phyloP scores from a whole-genome alignment of 2,329 filamentous ascomycete genomes.

The Botrytis pseudocinerea region DNA sequence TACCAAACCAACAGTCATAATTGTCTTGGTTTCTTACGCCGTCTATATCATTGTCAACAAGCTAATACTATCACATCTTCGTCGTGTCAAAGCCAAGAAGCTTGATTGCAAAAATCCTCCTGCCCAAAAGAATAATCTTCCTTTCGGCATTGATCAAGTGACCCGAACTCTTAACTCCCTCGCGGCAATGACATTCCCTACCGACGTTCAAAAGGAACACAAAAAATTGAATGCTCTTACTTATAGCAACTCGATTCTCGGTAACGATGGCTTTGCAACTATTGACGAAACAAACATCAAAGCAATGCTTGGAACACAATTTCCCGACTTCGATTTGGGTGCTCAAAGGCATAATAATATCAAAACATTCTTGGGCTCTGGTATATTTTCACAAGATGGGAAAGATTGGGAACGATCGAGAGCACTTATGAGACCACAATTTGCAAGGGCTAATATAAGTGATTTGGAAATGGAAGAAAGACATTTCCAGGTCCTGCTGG shows the following conservation, averaged over 20 bases:
- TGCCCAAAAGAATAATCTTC: slow-evolving; percentile 30
- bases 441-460: slow-evolving; percentile 56
- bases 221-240: slow-evolving; percentile 41
- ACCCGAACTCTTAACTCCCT: slow-evolving; percentile 32
- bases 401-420: slow-evolving; percentile 38
- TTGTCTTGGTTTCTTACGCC: not conserved
- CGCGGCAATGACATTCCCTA: slow-evolving; percentile 32
- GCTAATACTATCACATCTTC: slow-evolving; percentile 25
- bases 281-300: slow-evolving; percentile 51
- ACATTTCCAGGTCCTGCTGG: slow-evolving; percentile 59
- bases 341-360: slow-evolving; percentile 59
- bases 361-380: slow-evolving; percentile 36
- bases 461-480: slow-evolving; percentile 71
- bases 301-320: slow-evolving; percentile 54
- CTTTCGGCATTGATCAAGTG: slow-evolving; percentile 37
- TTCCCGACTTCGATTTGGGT: slow-evolving; percentile 52
- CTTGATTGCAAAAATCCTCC: slow-evolving; percentile 36
- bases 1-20: not conserved
- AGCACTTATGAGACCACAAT: slow-evolving; percentile 55
- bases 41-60: not conserved
- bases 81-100: slow-evolving; percentile 31
- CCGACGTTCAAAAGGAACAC: slow-evolving; percentile 39
- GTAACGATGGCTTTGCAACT: slow-evolving; percentile 30
- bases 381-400: slow-evolving; percentile 41
- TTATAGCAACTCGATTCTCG: slow-evolving; percentile 33